Base-by-base conservation (phyloP, 768 basidiomycete genomes). In the Dentipellis sp. region DNA sequence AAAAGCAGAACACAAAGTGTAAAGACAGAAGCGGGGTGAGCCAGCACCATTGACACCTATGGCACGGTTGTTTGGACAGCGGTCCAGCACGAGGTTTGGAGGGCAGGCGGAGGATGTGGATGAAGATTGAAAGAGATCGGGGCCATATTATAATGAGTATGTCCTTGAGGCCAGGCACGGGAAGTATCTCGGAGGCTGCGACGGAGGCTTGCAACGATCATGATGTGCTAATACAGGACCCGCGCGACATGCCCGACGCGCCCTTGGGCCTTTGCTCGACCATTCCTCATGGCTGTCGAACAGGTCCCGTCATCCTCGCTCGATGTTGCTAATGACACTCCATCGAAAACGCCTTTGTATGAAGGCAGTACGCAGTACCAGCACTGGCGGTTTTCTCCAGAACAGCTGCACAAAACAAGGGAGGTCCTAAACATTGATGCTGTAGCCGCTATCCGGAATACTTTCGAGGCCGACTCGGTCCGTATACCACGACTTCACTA, bases 341-440 rank as follows among this genome's bases (percentile, higher is more conserved):
- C 16, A 7, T 17, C 14, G 72, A 67, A 56, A 22, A 71, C 58
- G 56, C 72, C 87, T 0, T 66, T 89, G 2, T 94, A 91, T 62
- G 82, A 91, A 64, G 79, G 76, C 40, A 89, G 88, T 62, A 89
- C 88, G 0, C 91, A 93, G 65, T 91, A 75, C 71, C 81, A 75
- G 55, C 83, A 94, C 67, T 99, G 97, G 97, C 75, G 94, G 52
- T 97, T 86, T 69, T 93, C 94, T 0, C 71, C 76, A 12, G 78
- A 83, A 48, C 74, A 80, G 54, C 79, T 99, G 3, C 71, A 65
- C 7, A 63, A 74, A 12, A 78, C 84, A 46, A 80, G 97, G 16
- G 63, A 71, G 10, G 74, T 81, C 17, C 71, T 97, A 59, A 99
- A 95, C 64, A 69, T 73, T 29, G 83, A 79, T 22, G 89, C 91